These are phyloP conservation scores for Cruciata laevipes DNA, from an alignment of 257 asterid species.

Conservation along the genomic window DNA sequence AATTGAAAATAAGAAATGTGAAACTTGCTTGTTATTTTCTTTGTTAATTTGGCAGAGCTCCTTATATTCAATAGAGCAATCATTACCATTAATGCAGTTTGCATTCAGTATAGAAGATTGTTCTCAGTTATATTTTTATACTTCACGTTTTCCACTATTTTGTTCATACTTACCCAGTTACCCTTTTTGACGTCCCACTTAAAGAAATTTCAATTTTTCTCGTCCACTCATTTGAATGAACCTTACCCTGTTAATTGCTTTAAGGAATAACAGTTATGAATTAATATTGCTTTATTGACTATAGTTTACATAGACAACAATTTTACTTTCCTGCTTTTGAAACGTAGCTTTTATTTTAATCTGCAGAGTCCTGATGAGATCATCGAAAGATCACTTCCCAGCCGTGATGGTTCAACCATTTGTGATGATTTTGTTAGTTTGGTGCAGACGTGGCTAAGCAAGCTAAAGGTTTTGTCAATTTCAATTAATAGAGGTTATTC, in stretches of 20 bases:
- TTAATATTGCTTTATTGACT: not conserved
- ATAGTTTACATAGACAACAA: not conserved
- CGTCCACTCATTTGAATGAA: not conserved
- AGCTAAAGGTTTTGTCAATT: slow-evolving; percentile 54
- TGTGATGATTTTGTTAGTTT: slow-evolving; percentile 80
- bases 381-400: slow-evolving; percentile 62
- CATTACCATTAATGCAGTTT: not conserved
- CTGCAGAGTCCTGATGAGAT: slow-evolving; percentile 89
- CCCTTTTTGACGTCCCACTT: not conserved
- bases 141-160: not conserved
- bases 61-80: not conserved
- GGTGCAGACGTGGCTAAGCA: slow-evolving; percentile 70
- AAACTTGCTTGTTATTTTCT: not conserved
- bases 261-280: not conserved
- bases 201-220: not conserved
- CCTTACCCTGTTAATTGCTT: not conserved
- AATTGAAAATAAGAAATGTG: not conserved
- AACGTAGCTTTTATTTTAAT: slow-evolving; percentile 17
- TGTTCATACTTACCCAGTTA: not conserved
- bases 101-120: too few species aligned
- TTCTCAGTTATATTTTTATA: too few species aligned
- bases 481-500: slow-evolving; percentile 11
- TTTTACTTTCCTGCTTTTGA: not conserved
- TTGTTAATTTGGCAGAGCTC: not conserved
- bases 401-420: slow-evolving; percentile 54